Evolutionary conservation across 75 land plant genomes (phyloP).

Genomic region (Azolla pinnata): DNA sequence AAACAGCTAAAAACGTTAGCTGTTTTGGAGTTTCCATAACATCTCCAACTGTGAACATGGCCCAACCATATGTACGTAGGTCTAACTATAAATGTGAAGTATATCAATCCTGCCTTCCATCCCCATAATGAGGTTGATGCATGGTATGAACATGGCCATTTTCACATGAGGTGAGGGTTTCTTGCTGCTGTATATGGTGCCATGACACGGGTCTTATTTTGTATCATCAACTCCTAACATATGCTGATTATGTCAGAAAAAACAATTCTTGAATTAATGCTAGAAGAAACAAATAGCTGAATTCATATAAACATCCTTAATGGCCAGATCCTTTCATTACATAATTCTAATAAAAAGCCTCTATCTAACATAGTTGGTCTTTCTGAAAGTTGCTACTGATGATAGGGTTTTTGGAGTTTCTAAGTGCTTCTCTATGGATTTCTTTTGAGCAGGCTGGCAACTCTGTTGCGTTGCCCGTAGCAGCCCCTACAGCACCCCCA

Average conservation of each 20-base stretch:
- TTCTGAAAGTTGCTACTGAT: neutral
- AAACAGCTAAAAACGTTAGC: too few species aligned
- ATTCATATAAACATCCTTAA: neutral
- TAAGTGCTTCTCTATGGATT: neutral
- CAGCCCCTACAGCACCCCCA: slow-evolving; percentile 1
- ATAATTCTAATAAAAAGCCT: neutral
- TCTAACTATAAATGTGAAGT: slow-evolving; percentile 17
- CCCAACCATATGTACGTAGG: slow-evolving; percentile 5
- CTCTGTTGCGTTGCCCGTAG: slow-evolving; percentile 6
- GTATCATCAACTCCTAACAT: slow-evolving; percentile 13
- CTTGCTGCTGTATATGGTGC: too few species aligned
- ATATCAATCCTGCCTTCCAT: slow-evolving; percentile 22
- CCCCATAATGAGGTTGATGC: slow-evolving; percentile 25
- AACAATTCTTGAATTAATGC: neutral
- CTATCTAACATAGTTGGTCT: neutral
- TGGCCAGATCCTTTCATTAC: neutral
- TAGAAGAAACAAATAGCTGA: neutral
- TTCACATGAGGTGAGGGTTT: too few species aligned
- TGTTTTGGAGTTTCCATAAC: too few species aligned
- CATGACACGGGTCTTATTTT: too few species aligned
- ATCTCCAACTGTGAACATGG: too few species aligned
- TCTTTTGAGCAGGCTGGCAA: slow-evolving; percentile 12
- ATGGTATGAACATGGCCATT: too few species aligned
- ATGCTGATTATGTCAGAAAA: slow-evolving; percentile 27
- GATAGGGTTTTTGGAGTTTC: neutral